phyloP scores from a whole-genome alignment of 2,329 filamentous ascomycete species.

The Metarhizium rileyi region DNA sequence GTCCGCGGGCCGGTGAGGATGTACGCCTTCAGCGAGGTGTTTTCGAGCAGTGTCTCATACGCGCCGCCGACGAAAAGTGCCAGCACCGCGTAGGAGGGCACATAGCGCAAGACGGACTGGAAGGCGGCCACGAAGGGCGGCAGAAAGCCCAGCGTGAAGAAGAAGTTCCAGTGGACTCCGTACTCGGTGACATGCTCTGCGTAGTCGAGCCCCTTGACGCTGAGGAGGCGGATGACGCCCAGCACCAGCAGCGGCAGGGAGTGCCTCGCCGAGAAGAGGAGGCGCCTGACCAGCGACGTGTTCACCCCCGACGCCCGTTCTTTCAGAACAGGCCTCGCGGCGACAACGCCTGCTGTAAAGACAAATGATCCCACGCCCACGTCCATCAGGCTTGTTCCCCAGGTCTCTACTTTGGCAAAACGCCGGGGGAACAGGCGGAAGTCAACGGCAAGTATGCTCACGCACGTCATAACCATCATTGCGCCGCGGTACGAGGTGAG shows the following conservation, averaged over 20 bases:
- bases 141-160: conserved; percentile 86
- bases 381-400: conserved; percentile 99
- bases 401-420: conserved; percentile 98
- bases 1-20: conserved; percentile 73
- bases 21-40: conserved; percentile 68
- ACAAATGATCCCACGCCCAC: conserved; percentile 96
- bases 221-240: conserved; percentile 71
- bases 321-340: conserved; percentile 69
- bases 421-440: conserved; percentile 87
- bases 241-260: conserved; percentile 74
- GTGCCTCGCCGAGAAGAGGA: conserved; percentile 63
- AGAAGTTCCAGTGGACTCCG: conserved; percentile 99
- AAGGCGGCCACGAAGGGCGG: conserved; percentile 83
- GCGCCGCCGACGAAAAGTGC: conserved; percentile 56
- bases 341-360: conserved; percentile 87
- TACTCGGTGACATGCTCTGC: conserved; percentile 97
- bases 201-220: conserved; percentile 90
- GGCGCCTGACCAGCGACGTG: conserved; percentile 43
- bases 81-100: conserved; percentile 70
- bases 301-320: conserved; percentile 44
- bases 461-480: conserved; percentile 84
- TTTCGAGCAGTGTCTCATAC: conserved; percentile 71
- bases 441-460: conserved; percentile 93
- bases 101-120: conserved; percentile 56
- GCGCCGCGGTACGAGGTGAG: conserved; percentile 82